Conservation (phyloP, 1,139 yeast species). For the Pichia inconspicua region DNA sequence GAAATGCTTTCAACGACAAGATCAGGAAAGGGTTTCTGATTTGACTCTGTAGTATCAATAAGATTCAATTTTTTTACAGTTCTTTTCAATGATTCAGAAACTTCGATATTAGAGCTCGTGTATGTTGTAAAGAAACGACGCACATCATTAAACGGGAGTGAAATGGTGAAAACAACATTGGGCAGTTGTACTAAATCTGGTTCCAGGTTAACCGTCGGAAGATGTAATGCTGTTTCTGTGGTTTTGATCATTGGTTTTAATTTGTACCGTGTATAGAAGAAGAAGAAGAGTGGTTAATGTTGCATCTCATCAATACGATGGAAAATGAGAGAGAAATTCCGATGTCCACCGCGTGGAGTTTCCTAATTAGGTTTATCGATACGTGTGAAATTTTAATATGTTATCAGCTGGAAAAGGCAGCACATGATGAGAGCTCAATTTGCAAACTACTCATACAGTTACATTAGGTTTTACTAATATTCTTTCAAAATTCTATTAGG, state of each 20-base stretch:
- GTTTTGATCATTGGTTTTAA: neutral
- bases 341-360: neutral
- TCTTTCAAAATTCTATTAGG: neutral
- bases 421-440: too few species aligned
- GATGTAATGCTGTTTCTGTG: neutral
- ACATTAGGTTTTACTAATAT: too few species aligned
- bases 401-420: too few species aligned
- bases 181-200: neutral
- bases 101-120: neutral
- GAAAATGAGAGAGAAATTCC: neutral
- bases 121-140: neutral
- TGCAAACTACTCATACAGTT: too few species aligned
- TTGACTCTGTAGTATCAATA: neutral
- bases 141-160: neutral
- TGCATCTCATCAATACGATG: neutral
- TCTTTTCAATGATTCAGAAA: neutral
- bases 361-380: conserved; percentile 1
- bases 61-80: neutral
- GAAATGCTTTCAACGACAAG: neutral
- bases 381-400: neutral
- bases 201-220: neutral
- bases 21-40: neutral
- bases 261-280: neutral
- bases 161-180: neutral
- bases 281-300: neutral